These are phyloP conservation scores for Mimosa pudica DNA, from an alignment of 306 rosid species.

Conservation along the genomic window DNA sequence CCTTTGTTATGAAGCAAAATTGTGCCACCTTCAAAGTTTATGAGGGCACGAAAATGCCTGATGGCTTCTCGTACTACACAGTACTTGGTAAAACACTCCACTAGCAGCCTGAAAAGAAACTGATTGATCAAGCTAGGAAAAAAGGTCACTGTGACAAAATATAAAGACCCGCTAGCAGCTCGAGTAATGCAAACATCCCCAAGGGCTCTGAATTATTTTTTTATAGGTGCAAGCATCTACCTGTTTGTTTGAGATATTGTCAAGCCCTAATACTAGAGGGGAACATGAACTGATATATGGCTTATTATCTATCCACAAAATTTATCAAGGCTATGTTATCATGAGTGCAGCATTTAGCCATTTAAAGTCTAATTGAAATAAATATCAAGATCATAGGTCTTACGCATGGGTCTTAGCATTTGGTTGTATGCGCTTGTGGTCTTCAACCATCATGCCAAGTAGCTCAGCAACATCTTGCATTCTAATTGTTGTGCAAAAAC, in stretches of 20 bases:
- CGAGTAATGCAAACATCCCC: constrained; percentile 11
- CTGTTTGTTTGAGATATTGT: too few species aligned
- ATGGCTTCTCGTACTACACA: constrained; percentile 88
- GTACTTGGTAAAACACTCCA: constrained; percentile 96
- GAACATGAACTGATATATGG: constrained; percentile 15
- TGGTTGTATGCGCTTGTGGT: constrained; percentile 88
- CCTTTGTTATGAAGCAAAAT: constrained; percentile 74
- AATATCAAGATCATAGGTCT: constrained; percentile 35
- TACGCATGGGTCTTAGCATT: constrained; percentile 89
- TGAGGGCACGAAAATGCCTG: constrained; percentile 95
- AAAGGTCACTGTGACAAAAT: constrained; percentile 20
- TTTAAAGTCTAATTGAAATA: constrained; percentile 10
- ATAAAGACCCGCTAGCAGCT: constrained; percentile 21
- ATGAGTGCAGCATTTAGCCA: not conserved
- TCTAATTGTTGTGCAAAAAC: constrained; percentile 48
- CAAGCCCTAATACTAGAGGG: constrained; percentile 1
- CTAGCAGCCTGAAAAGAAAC: constrained; percentile 65
- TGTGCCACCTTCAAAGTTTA: constrained; percentile 70
- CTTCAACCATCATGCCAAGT: constrained; percentile 97
- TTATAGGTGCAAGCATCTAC: too few species aligned
- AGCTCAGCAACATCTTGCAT: constrained; percentile 98
- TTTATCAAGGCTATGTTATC: not conserved
- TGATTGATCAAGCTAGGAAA: constrained; percentile 23
- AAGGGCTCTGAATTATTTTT: constrained; percentile 15
- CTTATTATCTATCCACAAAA: constrained; percentile 20